Percentiles rank a stretch among this genome's conserved stretches.
phyloP scores from a whole-genome alignment of 2,329 filamentous ascomycete species.

The Cladosporium sphaerospermum region DNA sequence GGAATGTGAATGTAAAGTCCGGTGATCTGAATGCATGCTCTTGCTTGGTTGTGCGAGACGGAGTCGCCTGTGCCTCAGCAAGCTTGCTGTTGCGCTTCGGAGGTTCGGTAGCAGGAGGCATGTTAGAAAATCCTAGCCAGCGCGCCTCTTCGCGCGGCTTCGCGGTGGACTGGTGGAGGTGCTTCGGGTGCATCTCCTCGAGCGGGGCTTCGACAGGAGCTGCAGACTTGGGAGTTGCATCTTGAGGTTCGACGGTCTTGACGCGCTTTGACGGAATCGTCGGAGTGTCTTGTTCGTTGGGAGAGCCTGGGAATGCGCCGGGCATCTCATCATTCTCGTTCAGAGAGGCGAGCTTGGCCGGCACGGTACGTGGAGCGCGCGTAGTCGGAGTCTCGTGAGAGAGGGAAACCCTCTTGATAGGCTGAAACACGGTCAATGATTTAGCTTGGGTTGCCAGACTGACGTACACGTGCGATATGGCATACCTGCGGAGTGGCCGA shows the following conservation, averaged over 20 bases:
- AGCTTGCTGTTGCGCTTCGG: conserved; percentile 37
- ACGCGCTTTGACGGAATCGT: conserved; percentile 16
- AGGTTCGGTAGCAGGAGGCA: conserved; percentile 52
- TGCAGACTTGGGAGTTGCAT: conserved; percentile 50
- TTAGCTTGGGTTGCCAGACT: neutral
- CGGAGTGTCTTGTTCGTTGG: conserved; percentile 4
- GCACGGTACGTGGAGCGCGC: conserved; percentile 28
- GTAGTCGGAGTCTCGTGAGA: conserved; percentile 24
- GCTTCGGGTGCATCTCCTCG: conserved; percentile 88
- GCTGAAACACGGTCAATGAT: conserved; percentile 9
- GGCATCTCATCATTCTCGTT: conserved; percentile 40
- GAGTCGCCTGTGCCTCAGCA: conserved; percentile 51
- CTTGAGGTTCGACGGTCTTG: conserved; percentile 15
- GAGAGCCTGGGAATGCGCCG: conserved; percentile 28
- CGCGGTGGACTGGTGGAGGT: conserved; percentile 66
- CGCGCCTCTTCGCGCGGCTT: conserved; percentile 73
- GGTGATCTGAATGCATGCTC: conserved; percentile 43
- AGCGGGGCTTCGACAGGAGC: conserved; percentile 63
- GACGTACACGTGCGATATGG: neutral
- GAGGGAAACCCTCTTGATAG: conserved; percentile 30
- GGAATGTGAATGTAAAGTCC: conserved; percentile 60
- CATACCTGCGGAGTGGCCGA: conserved; percentile 17
- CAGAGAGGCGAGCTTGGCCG: conserved; percentile 39
- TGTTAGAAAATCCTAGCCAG: conserved; percentile 73
- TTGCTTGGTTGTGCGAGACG: conserved; percentile 43